A percentile compares a stretch with the other conserved stretches of the same genome.
Evolutionary conservation across 83 land plant genomes (phyloP).

Genomic region (Diphasiastrum complanatum): DNA sequence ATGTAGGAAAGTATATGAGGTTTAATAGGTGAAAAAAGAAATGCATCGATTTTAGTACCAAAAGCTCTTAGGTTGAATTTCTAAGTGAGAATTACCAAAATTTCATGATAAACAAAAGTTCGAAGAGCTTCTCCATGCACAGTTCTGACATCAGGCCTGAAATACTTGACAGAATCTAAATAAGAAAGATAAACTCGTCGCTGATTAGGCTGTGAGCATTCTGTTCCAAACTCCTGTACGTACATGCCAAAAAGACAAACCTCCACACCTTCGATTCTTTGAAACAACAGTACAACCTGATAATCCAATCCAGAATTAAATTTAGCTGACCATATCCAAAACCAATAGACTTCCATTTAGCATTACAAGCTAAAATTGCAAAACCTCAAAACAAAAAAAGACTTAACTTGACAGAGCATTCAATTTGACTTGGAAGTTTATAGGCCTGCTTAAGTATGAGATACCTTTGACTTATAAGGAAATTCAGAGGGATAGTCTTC

Average conservation of each 20-base stretch:
- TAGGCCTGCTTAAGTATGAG: neutral
- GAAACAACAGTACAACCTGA: constrained; percentile 88
- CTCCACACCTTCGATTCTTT: constrained; percentile 99
- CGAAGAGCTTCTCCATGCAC: constrained; percentile 88
- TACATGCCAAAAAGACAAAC: constrained; percentile 99
- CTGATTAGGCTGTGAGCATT: constrained; percentile 76
- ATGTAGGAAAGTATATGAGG: too few relatives aligned
- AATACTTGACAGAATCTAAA: constrained; percentile 95
- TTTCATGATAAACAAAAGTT: constrained; percentile 98
- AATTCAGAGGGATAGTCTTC: constrained; percentile 60
- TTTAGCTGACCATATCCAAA: too few relatives aligned
- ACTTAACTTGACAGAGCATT: too few relatives aligned
- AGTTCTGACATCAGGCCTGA: constrained; percentile 91
- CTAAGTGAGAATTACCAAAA: constrained; percentile 80
- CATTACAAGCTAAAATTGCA: too few relatives aligned
- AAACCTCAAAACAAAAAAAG: too few relatives aligned
- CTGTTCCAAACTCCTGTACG: constrained; percentile 98
- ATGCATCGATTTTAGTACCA: too few relatives aligned
- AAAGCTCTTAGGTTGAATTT: too few relatives aligned
- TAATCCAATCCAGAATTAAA: neutral
- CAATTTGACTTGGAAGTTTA: too few relatives aligned
- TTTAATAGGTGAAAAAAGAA: too few relatives aligned
- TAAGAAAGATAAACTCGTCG: constrained; percentile 96
- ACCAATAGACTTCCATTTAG: too few relatives aligned
- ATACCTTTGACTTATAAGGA: constrained; percentile 78